These are phyloP conservation scores for Dictyostelium citrinum DNA, from an alignment of 78 protist species.

Conservation along the genomic window DNA sequence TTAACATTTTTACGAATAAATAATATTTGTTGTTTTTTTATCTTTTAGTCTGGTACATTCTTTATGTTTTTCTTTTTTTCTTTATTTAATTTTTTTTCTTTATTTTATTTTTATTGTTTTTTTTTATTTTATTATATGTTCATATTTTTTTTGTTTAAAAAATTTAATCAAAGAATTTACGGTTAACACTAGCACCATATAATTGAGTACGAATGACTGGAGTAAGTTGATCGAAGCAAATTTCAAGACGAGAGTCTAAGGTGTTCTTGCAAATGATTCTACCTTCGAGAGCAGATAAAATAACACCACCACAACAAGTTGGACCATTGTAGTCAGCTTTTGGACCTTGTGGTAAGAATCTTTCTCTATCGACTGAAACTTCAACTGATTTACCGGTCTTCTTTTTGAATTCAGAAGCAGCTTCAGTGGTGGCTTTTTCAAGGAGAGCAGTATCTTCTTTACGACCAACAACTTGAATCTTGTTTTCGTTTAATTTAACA, in stretches of 20 bases:
- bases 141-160: background rate
- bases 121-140: background rate
- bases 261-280: conserved; percentile 84
- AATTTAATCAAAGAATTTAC: conserved; percentile 77
- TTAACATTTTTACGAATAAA: too few relatives aligned
- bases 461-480: conserved; percentile 66
- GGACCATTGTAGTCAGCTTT: conserved; percentile 52
- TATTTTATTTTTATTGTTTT: background rate
- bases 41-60: too few relatives aligned
- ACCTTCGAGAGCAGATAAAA: conserved; percentile 66
- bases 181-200: conserved; percentile 35
- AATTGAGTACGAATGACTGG: conserved; percentile 79
- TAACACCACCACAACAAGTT: conserved; percentile 79
- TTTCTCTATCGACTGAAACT: conserved; percentile 23
- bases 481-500: conserved; percentile 26
- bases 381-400: conserved; percentile 16
- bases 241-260: conserved; percentile 83
- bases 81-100: background rate
- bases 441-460: conserved; percentile 31
- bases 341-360: conserved; percentile 79
- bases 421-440: conserved; percentile 26
- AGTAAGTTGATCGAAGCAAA: conserved; percentile 77
- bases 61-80: too few relatives aligned
- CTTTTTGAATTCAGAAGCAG: conserved; percentile 33
- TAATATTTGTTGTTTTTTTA: too few relatives aligned